Evolutionary conservation across 441 rosid genomes (phyloP), one percentile per base, ranked within the genome.

Genomic region (Hura crepitans): DNA sequence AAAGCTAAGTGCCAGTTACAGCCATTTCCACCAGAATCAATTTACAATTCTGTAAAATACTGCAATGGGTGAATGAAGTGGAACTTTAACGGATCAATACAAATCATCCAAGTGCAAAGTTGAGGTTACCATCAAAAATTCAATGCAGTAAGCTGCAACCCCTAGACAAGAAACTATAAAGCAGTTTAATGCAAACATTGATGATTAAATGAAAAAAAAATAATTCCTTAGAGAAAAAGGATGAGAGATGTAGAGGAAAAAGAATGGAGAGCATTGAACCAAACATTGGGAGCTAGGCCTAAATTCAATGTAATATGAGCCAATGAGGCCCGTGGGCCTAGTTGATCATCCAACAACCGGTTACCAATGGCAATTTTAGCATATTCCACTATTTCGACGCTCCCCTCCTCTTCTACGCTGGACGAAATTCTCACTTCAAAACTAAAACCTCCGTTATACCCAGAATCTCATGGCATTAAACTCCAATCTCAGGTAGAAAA

Each of bases 11-110:
- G n/a, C 37, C 72, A 15, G 55, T 35, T 62, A 72, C 66, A 72
- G 81, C 82, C 87, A 84, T 85, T 71, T 60, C 70, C 47, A 18
- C 53, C 57, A 37, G 22, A 45, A 35, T 49, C 62, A 31, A 68
- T 71, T 69, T 65, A 77, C 23, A 75, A 69, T 25, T 66, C 69
- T 50, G 58, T 50, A 28, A 64, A 59, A 68, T 72, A 75, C 56
- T 57, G 22, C 51, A 63, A 55, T 73, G 72, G 45, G 42, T 1
- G 49, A 72, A 59, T 11, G 18, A 51, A 33, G 47, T 64, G 63
- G 64, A 56, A 69, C 61, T 75, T 73, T 42, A 74, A 61, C 68
- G 28, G 69, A 75, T 70, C 51, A 39, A 42, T 42, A 53, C 62
- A 51, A 12, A 69, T 47, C 69, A 72, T 56, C 56, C 31, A 30